These are phyloP conservation scores for Vigna reflexopilosa DNA, from an alignment of 306 rosid species.

Conservation along the genomic window DNA sequence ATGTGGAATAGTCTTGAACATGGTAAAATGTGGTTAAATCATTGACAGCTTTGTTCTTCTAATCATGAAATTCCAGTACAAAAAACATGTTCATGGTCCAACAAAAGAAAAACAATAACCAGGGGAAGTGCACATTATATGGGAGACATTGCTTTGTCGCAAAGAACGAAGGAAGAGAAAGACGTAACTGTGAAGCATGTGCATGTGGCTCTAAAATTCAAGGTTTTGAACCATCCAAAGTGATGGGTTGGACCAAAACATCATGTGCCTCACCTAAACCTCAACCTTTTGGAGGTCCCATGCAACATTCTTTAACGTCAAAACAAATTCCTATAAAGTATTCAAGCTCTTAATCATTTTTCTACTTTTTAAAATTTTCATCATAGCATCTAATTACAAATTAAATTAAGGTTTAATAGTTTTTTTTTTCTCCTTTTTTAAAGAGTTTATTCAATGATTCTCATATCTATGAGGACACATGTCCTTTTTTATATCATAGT, in stretches of 20 bases:
- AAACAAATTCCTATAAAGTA: neutral
- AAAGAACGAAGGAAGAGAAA: conserved; percentile 27
- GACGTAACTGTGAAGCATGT: conserved; percentile 24
- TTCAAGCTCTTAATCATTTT: neutral
- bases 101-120: neutral
- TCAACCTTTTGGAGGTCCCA: neutral
- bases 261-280: conserved; percentile 19
- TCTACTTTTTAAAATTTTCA: neutral
- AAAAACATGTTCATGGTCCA: neutral
- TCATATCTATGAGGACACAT: no score
- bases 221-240: conserved; percentile 24
- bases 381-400: neutral
- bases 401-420: no score
- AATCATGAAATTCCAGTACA: neutral
- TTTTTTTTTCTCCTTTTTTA: no score
- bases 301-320: conserved; percentile 1
- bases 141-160: conserved; percentile 36
- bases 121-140: neutral
- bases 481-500: no score
- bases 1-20: no score
- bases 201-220: conserved; percentile 4
- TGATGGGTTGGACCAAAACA: neutral
- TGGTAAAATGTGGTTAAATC: no score
- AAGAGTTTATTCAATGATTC: no score
- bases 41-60: neutral